A percentile compares a stretch with the other conserved stretches of the same genome.
phyloP scores from a whole-genome alignment of 2,329 filamentous ascomycete species.

The Colletotrichum graminicola region DNA sequence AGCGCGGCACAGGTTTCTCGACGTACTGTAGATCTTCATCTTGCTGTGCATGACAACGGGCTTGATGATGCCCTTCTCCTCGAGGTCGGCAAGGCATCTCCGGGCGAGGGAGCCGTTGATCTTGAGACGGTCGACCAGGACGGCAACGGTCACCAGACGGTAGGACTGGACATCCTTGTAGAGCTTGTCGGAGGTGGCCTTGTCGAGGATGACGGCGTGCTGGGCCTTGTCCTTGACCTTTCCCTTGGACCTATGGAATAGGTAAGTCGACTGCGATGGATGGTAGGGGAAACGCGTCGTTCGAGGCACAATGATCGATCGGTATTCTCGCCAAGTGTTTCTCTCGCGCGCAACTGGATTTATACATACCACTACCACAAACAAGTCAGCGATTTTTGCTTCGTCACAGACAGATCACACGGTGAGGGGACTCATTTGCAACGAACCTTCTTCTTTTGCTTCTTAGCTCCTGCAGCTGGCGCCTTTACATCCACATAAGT shows the following conservation, averaged over 20 bases:
- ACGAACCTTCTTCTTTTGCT: conserved; percentile 62
- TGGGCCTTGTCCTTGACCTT: conserved; percentile 99
- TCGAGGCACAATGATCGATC: conserved; percentile 24
- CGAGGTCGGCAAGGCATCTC: conserved; percentile 88
- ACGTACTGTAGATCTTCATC: conserved; percentile 95
- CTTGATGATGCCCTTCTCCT: conserved; percentile 99
- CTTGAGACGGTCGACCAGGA: conserved; percentile 99
- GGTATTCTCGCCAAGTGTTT: conserved; percentile 9
- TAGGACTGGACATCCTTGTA: conserved; percentile 99
- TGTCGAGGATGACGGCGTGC: conserved; percentile 99
- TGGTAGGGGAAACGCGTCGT: background rate
- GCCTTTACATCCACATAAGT: conserved; percentile 47
- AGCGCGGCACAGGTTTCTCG: background rate
- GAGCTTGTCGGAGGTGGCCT: conserved; percentile 96
- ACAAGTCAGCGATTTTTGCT: conserved; percentile 26
- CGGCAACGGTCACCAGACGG: conserved; percentile 98
- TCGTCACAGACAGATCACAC: background rate
- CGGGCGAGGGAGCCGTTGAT: conserved; percentile 98
- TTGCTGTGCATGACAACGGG: conserved; percentile 96
- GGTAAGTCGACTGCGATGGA: conserved; percentile 35
- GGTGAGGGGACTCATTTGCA: background rate
- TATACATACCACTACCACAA: conserved; percentile 51
- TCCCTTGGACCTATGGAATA: conserved; percentile 53
- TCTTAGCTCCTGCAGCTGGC: conserved; percentile 62
- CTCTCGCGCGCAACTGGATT: conserved; percentile 20